Base-by-base conservation (phyloP, 1,139 yeast species). In the Yamadazyma sp. region DNA sequence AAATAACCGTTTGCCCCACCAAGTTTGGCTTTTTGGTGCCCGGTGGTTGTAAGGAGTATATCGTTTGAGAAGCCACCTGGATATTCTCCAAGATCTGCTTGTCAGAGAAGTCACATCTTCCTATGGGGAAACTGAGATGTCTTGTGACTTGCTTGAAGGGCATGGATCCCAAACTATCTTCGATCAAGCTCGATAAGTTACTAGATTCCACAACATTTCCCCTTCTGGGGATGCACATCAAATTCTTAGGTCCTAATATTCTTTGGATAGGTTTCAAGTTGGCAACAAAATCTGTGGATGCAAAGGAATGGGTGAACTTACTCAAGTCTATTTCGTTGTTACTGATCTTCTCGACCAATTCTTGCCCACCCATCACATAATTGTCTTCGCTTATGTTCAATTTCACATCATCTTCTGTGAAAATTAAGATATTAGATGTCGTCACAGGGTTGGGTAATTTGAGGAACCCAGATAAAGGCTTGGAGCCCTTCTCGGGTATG, bases 161-260 rank as follows among this genome's bases (percentile, higher is more conserved):
- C 51, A 80, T 72, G 22, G 85, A 77, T 29, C 95, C 94, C 33
- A 78, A 66, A 38, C 81, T 79, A 17, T 70, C 65, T 32, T 63
- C 59, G 46, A 89, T 73, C 44, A 84, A 65, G 9, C 62, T 59
- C 2, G 58, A 44, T 22, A 48, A 41, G 22, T 64, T 68, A 27
- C 87, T 64, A 49, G 87, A 79, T n/a, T 76, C 78, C 1, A 87
- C 72, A 13, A 92, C 94, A 1, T 97, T 90, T 12, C 96, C 95
- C 57, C 82, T 85, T 65, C 89, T 90, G 13, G 78, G 79, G 34
- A 78, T 75, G 35, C 98, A 98, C 87, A 90, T 84, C 47, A 92
- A 73, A 21, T 96, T 96, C 54, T 75, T 80, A 30, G 96, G 95
- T 43, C 98, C 97, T 48, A 94, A 72, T 12, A 76, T 70, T 55